phyloP scores from a whole-genome alignment of 768 basidiomycete genomes.

The Russula vinacea region DNA sequence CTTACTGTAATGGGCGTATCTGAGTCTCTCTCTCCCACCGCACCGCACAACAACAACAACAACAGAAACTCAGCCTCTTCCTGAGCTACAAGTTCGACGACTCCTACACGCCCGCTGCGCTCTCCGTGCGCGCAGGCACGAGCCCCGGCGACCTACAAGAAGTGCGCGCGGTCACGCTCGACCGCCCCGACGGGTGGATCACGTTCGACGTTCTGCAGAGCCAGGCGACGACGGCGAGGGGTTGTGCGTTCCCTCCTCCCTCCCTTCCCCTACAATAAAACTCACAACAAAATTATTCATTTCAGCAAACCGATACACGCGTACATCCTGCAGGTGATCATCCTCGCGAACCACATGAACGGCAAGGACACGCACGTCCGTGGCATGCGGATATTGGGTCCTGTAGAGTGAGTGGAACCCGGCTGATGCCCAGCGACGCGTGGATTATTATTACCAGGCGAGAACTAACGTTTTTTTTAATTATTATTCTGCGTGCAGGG shows the following conservation, averaged over 20 bases:
- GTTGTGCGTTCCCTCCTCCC: slow-evolving; percentile 50
- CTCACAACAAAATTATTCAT: too few relatives aligned
- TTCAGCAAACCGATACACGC: slow-evolving; percentile 80
- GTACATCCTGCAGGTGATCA: slow-evolving; percentile 85
- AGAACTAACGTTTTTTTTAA: not conserved
- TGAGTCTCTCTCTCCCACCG: not conserved
- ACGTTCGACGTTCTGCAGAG: slow-evolving; percentile 82
- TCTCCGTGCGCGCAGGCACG: slow-evolving; percentile 90
- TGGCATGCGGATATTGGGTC: slow-evolving; percentile 83
- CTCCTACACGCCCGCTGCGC: slow-evolving; percentile 92
- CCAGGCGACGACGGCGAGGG: slow-evolving; percentile 75
- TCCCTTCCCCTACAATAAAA: not conserved
- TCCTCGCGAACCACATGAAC: slow-evolving; percentile 94
- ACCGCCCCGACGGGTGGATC: slow-evolving; percentile 94
- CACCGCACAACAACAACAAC: not conserved
- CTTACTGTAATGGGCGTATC: too few relatives aligned
- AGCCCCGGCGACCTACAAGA: slow-evolving; percentile 91
- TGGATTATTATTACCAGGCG: not conserved
- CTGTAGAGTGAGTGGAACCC: slow-evolving; percentile 60
- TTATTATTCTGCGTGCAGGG: slow-evolving; percentile 39
- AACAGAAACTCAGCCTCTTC: slow-evolving; percentile 83
- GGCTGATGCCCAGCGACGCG: slow-evolving; percentile 15
- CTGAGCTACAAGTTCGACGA: slow-evolving; percentile 84
- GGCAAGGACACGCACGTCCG: slow-evolving; percentile 99
- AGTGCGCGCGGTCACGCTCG: slow-evolving; percentile 76